Conservation (phyloP, 352 stramenopile species). For the Globisporangium sylvaticum region DNA sequence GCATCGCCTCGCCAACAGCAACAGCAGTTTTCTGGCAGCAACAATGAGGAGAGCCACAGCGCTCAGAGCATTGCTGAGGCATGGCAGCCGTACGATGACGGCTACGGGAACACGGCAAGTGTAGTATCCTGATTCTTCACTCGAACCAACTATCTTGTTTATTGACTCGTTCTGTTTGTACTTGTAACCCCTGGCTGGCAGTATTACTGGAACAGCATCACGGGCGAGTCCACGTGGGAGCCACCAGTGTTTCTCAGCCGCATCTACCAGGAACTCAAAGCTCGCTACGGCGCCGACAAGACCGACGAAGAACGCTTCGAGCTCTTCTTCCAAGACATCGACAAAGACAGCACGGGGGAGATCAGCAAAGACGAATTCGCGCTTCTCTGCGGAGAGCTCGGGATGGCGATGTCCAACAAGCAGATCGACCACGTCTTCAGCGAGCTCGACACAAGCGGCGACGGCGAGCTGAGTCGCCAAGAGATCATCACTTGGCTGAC, state of each 20-base stretch:
- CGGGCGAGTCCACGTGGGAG: constrained; percentile 61
- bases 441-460: constrained; percentile 56
- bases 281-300: constrained; percentile 44
- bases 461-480: constrained; percentile 52
- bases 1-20: constrained; percentile 7
- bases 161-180: neutral
- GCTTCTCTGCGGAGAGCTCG: constrained; percentile 57
- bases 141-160: neutral
- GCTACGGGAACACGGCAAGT: constrained; percentile 54
- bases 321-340: constrained; percentile 60
- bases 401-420: constrained; percentile 54
- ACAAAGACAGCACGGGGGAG: constrained; percentile 50
- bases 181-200: constrained; percentile 10
- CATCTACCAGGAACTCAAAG: constrained; percentile 51
- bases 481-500: constrained; percentile 62
- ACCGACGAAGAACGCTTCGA: constrained; percentile 60
- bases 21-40: neutral
- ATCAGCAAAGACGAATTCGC: constrained; percentile 68
- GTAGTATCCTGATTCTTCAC: neutral
- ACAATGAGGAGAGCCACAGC: constrained; percentile 8
- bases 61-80: constrained; percentile 16
- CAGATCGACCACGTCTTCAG: constrained; percentile 55
- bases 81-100: constrained; percentile 61
- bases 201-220: constrained; percentile 75
- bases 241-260: constrained; percentile 43